Base-by-base conservation (phyloP, 306 rosid genomes). In the Benincasa hispida region DNA sequence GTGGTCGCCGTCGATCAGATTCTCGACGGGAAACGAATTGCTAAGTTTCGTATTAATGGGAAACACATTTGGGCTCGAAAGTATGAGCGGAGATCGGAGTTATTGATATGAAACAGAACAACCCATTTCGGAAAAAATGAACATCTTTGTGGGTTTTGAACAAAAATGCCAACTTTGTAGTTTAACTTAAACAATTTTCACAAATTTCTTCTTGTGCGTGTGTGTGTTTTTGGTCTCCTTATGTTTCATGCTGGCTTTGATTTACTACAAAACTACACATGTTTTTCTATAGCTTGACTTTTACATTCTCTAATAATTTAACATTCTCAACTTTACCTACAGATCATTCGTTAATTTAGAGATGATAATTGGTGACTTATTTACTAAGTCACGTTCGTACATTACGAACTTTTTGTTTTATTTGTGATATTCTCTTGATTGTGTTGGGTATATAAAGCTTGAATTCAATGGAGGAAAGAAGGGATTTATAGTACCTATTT, bases 11-110 rank as follows among this genome's bases (percentile, higher is more conserved):
- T 87, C 28, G 91, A 91, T 72, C 61, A 2, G 8, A 86, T 89
- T 75, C 72, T 89, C 54, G 47, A 65, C 1, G 90, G 96, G 11
- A 77, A 50, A 5, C 59, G 34, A 3, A 79, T 86, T 13, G 74
- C 91, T 0, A 89, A 89, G 76, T 79, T 84, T 53, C 77, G 74
- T 25, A 48, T 86, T n/a, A 83, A 83, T n/a, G 87, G 93, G 0
- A 91, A 84, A 35, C 90, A 87, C 63, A 86, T 91, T 0, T 89
- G 93, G 93, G 90, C 93, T 74, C 87, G 93, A 9, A 89, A 86
- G 74, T 86, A 86, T 48, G 88, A 84, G 15, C 86, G 87, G 0
- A 79, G 92, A 24, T 62, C 69, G 45, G 89, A 87, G 0, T 86
- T 76, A 79, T 1, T 59, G 66, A 5, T 30, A 1, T 27, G 66